A percentile compares a stretch with the other conserved stretches of the same genome.
Conservation (phyloP, 805 yeast species). For the Deakozyma indianensis region DNA sequence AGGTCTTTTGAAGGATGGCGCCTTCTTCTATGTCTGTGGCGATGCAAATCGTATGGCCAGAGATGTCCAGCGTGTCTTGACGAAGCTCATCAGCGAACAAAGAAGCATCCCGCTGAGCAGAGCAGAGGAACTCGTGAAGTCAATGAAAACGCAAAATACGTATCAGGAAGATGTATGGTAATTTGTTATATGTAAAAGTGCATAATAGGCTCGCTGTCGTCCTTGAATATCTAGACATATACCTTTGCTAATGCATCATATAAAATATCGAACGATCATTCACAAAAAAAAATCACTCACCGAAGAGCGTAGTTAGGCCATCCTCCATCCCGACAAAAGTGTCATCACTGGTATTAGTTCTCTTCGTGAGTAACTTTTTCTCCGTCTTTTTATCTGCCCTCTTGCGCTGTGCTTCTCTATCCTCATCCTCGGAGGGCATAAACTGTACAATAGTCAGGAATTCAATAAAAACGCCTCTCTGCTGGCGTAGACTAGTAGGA, state of each 20-base stretch:
- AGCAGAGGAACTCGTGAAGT: slow-evolving; percentile 66
- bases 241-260: no score
- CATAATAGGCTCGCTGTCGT: no score
- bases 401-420: slow-evolving; percentile 20
- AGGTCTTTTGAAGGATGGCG: slow-evolving; percentile 48
- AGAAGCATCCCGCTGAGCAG: slow-evolving; percentile 50
- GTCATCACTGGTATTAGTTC: slow-evolving; percentile 9
- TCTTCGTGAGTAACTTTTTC: slow-evolving; percentile 9
- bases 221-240: no score
- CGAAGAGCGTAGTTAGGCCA: not conserved
- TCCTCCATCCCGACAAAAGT: not conserved
- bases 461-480: slow-evolving; percentile 64
- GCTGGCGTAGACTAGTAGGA: slow-evolving; percentile 61
- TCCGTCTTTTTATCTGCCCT: slow-evolving; percentile 13
- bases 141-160: slow-evolving; percentile 67
- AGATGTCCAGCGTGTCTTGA: slow-evolving; percentile 66
- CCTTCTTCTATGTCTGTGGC: slow-evolving; percentile 90
- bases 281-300: not conserved
- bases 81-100: slow-evolving; percentile 43
- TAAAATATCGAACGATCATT: no score
- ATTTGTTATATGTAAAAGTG: no score
- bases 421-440: slow-evolving; percentile 16
- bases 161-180: slow-evolving; percentile 98
- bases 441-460: slow-evolving; percentile 51
- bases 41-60: slow-evolving; percentile 94